These are phyloP conservation scores for Ceratocystis lukuohia DNA, from an alignment of 2,329 filamentous ascomycete species.

Conservation along the genomic window DNA sequence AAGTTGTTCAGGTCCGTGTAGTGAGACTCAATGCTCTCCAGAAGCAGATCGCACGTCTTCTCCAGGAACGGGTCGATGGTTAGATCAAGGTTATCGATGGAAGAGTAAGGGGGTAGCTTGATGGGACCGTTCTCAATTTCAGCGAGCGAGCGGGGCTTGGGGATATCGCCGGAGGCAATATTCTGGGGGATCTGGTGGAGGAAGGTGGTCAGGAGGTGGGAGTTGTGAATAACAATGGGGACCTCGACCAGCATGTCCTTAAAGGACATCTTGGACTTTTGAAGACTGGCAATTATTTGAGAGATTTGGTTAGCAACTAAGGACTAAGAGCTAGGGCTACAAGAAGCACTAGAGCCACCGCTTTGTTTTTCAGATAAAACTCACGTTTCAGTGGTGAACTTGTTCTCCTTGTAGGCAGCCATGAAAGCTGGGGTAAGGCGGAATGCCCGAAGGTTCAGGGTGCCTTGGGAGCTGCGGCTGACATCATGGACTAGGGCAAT, in stretches of 20 bases:
- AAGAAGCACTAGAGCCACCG: background rate
- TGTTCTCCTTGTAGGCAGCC: constrained; percentile 85
- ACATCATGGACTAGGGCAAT: constrained; percentile 90
- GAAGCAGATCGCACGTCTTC: constrained; percentile 91
- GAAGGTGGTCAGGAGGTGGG: constrained; percentile 87
- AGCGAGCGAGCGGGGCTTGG: constrained; percentile 64
- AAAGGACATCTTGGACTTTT: constrained; percentile 87
- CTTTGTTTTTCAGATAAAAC: constrained; percentile 23
- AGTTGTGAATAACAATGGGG: constrained; percentile 86
- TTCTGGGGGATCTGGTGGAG: constrained; percentile 76
- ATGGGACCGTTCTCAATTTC: constrained; percentile 57
- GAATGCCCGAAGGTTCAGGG: constrained; percentile 81
- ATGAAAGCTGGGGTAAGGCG: constrained; percentile 79
- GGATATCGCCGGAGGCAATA: constrained; percentile 42
- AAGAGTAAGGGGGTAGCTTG: constrained; percentile 61
- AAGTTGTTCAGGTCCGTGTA: constrained; percentile 99
- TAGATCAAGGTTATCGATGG: constrained; percentile 78
- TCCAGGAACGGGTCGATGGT: constrained; percentile 95
- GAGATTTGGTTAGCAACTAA: constrained; percentile 10
- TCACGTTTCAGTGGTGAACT: constrained; percentile 93
- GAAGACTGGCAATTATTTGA: constrained; percentile 45
- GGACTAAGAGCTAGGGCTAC: background rate
- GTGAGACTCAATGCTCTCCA: constrained; percentile 94
- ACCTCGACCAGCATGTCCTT: constrained; percentile 88
- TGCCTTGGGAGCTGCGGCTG: constrained; percentile 84